Base-by-base conservation (phyloP, 768 basidiomycete species). In the Coprinopsis strossmayeri region DNA sequence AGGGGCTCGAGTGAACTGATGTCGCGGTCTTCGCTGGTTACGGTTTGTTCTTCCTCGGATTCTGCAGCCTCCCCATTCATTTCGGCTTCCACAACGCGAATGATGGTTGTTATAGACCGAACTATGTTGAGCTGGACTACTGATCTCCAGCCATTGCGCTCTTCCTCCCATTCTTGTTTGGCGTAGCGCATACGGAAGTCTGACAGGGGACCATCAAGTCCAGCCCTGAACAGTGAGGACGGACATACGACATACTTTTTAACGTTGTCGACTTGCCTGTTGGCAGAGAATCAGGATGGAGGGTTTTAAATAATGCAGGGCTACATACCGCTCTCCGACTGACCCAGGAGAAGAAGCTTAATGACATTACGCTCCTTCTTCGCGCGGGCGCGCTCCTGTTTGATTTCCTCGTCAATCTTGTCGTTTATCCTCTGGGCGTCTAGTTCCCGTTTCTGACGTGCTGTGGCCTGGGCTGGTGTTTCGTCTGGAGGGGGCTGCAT, bases 41-140 rank as follows among this genome's bases (percentile, higher is more conserved):
- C 48, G 0, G 49, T 38, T 10, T 61, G 54, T 45, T 70, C 66
- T 46, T 72, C 72, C 5, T 69, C 67, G 2, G 61, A 59, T 11
- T 70, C 69, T 3, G 34, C 43, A 7, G 55, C 49, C 3, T 72
- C 64, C 2, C 70, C 69, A 53, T 69, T 69, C 60, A 81, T 64
- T 43, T 82, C 82, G 3, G 69, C 65, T 55, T 79, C 71, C 45
- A 90, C 64, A 46, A 79, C 72, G 45, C 77, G 74, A 50, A 87
- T 74, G 50, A 91, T 81, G 51, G 69, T 68, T 37, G 78, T 81
- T 55, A 88, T 74, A 34, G 82, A 81, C 44, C 78, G 81, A 30
- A 90, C 78, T 55, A 91, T 74, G 62, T 91, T 91, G 46, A 91
- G 80, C 53, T 87, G 87, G 11, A 91, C 77, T 49, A 90, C 82